Evolutionary conservation across 2,329 filamentous ascomycete genomes (phyloP).

Genomic region (Coniella vitis): DNA sequence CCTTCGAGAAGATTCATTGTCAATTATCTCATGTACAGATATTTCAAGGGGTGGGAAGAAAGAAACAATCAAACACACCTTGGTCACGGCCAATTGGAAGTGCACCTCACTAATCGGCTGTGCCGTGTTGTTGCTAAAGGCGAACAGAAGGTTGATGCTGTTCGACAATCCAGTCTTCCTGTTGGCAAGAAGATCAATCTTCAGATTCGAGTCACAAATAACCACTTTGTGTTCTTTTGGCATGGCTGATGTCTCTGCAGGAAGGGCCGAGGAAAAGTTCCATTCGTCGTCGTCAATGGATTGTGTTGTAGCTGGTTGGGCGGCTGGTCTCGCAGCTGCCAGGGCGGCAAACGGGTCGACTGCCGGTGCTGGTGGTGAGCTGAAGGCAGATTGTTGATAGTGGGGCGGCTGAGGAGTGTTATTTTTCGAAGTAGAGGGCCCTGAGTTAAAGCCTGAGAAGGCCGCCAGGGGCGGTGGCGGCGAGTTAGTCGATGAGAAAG

Average conservation of each 20-base stretch:
- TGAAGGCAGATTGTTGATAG: conserved; percentile 40
- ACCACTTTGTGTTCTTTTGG: conserved; percentile 57
- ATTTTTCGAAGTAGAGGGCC: conserved; percentile 41
- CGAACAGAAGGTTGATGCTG: conserved; percentile 63
- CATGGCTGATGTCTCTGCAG: conserved; percentile 41
- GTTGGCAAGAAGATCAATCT: conserved; percentile 66
- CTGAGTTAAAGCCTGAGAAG: conserved; percentile 49
- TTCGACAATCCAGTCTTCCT: conserved; percentile 47
- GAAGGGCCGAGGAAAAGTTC: conserved; percentile 84
- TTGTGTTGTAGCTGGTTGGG: conserved; percentile 26
- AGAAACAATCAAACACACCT: conserved; percentile 46
- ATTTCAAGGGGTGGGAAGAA: background rate
- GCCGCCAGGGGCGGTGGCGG: conserved; percentile 42
- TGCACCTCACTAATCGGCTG: conserved; percentile 72
- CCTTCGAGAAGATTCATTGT: conserved; percentile 41
- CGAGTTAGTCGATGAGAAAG: conserved; percentile 31
- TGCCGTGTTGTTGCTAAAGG: conserved; percentile 76
- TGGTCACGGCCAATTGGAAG: conserved; percentile 89
- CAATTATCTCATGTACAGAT: background rate
- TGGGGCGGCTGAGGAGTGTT: conserved; percentile 45
- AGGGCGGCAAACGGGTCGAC: conserved; percentile 50
- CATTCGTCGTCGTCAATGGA: conserved; percentile 78
- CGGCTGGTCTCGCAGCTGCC: conserved; percentile 29
- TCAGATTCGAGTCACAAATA: conserved; percentile 64
- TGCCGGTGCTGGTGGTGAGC: conserved; percentile 35